Percentiles rank a stretch among this genome's conserved stretches.
Evolutionary conservation across 2,329 filamentous ascomycete species (phyloP).

Genomic region (Colletotrichum sp.): DNA sequence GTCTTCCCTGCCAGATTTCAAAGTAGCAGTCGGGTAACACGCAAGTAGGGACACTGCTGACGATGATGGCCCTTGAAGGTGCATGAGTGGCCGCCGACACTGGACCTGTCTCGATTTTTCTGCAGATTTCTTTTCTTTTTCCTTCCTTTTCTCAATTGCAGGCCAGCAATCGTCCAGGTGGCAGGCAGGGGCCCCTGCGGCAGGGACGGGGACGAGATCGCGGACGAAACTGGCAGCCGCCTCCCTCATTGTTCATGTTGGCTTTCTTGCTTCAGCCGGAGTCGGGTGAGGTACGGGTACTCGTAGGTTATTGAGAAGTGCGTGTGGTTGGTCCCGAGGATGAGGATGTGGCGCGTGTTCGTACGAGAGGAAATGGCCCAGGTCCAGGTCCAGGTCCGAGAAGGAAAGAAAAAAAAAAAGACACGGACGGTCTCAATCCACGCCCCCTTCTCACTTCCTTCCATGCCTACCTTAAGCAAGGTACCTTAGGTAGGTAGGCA

Average conservation of each 20-base stretch:
- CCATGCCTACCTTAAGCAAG: neutral
- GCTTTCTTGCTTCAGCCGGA: neutral
- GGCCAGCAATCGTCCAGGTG: neutral
- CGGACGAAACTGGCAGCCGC: neutral
- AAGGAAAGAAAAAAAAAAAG: neutral
- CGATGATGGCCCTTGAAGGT: neutral
- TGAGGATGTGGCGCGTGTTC: neutral
- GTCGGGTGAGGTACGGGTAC: neutral
- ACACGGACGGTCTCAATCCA: neutral
- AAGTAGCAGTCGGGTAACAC: neutral
- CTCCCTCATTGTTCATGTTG: neutral
- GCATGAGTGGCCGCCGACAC: neutral
- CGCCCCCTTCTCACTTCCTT: neutral
- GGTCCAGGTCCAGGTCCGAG: neutral
- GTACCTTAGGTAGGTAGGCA: neutral
- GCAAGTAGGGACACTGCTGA: neutral
- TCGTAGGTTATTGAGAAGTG: neutral
- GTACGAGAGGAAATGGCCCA: neutral
- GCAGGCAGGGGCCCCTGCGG: neutral
- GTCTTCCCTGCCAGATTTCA: neutral
- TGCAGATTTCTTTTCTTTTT: slow-evolving; percentile 2
- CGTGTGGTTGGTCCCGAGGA: neutral
- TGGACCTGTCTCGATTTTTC: neutral
- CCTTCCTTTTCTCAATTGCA: neutral
- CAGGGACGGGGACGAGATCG: neutral